Conservation (phyloP, 2,329 filamentous ascomycete species). For the Xylariaceae sp. region DNA sequence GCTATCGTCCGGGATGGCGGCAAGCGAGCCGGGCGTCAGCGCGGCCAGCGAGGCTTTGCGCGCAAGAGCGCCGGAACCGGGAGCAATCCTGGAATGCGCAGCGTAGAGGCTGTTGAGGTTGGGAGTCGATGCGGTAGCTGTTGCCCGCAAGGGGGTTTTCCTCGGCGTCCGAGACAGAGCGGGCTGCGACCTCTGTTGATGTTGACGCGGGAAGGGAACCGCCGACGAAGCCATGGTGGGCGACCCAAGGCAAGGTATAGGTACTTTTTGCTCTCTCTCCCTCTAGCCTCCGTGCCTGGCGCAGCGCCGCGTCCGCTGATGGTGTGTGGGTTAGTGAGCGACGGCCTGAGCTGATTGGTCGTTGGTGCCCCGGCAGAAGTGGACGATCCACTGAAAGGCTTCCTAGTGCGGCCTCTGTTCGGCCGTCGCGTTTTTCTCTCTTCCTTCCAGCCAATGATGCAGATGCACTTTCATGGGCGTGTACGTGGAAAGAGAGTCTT, state of each 20-base stretch:
- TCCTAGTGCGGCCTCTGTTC: neutral
- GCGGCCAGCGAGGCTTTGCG: constrained; percentile 65
- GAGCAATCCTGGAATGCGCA: constrained; percentile 39
- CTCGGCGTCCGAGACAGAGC: constrained; percentile 32
- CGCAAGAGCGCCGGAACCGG: constrained; percentile 41
- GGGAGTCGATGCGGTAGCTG: constrained; percentile 48
- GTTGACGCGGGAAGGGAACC: constrained; percentile 26
- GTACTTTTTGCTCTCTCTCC: constrained; percentile 12
- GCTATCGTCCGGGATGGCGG: constrained; percentile 59
- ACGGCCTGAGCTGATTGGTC: too few species aligned
- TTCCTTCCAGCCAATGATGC: neutral
- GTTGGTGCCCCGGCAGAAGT: too few species aligned
- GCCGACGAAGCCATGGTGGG: constrained; percentile 28
- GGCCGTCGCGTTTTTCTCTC: neutral
- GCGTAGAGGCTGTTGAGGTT: constrained; percentile 48
- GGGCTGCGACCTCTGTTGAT: constrained; percentile 16
- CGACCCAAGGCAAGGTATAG: constrained; percentile 19
- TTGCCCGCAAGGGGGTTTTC: constrained; percentile 32
- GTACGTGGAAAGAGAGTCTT: too few species aligned
- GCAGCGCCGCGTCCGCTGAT: too few species aligned
- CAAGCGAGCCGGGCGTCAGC: constrained; percentile 55
- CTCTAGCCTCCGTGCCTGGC: too few species aligned
- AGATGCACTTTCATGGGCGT: too few species aligned
- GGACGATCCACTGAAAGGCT: too few species aligned
- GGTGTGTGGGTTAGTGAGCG: too few species aligned